phyloP scores from a whole-genome alignment of 139 green algal genomes.

The Chlorella ohadii region DNA sequence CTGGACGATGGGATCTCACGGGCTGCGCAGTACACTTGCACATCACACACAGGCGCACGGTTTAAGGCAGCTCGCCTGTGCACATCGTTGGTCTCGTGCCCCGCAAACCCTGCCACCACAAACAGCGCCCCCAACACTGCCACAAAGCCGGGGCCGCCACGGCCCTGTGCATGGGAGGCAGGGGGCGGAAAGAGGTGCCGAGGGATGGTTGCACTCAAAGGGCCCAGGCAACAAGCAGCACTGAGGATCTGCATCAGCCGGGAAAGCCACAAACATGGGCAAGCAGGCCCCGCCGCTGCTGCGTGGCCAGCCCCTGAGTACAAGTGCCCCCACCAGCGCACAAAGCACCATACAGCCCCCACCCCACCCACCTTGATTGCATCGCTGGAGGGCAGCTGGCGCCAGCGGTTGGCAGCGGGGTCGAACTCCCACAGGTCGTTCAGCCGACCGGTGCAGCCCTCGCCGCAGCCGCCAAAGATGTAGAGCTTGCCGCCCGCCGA shows the following conservation, averaged over 20 bases:
- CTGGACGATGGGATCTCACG: too few relatives aligned
- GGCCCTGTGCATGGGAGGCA: conserved; percentile 3
- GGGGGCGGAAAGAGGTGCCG: neutral
- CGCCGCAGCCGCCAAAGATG: conserved; percentile 68
- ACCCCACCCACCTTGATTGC: conserved; percentile 1
- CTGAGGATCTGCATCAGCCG: too few relatives aligned
- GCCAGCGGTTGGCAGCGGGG: conserved; percentile 43
- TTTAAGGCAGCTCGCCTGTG: neutral
- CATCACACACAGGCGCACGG: conserved; percentile 28
- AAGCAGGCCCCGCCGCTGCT: too few relatives aligned
- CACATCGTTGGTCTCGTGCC: conserved; percentile 42
- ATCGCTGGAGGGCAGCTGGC: conserved; percentile 44
- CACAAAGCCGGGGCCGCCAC: conserved; percentile 37
- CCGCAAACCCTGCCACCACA: conserved; percentile 59
- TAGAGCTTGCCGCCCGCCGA: conserved; percentile 49
- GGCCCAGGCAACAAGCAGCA: too few relatives aligned
- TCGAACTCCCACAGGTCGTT: conserved; percentile 61
- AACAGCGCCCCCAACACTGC: conserved; percentile 31
- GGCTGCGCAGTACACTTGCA: neutral
- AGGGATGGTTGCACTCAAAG: too few relatives aligned
- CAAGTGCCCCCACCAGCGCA: too few relatives aligned
- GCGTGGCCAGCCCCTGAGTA: too few relatives aligned
- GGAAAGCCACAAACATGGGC: too few relatives aligned
- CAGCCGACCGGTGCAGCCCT: conserved; percentile 40
- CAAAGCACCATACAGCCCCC: too few relatives aligned